Conservation (phyloP, 257 asterid species). For the Solanum chiquidenum region DNA sequence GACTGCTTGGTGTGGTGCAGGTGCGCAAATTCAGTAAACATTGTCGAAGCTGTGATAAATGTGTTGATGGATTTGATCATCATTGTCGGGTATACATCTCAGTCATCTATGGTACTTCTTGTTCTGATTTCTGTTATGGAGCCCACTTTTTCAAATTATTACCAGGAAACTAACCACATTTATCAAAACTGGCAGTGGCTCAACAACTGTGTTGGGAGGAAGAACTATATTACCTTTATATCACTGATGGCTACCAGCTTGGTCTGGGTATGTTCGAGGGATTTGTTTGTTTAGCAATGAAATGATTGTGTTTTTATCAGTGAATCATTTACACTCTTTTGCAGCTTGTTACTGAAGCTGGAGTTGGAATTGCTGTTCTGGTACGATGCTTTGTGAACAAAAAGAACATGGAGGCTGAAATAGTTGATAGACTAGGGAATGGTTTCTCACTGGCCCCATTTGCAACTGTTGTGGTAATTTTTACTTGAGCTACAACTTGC, state of each 20-base stretch:
- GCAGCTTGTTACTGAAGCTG: slow-evolving; percentile 78
- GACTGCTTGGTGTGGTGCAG: slow-evolving; percentile 23
- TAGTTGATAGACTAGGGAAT: slow-evolving; percentile 86
- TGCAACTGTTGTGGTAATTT: slow-evolving; percentile 91
- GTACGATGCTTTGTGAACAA: slow-evolving; percentile 74
- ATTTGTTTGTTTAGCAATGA: background rate
- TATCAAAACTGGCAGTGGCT: slow-evolving; percentile 66
- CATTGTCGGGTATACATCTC: slow-evolving; percentile 79
- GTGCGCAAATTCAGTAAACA: slow-evolving; percentile 96
- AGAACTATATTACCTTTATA: slow-evolving; percentile 75
- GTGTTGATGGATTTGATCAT: slow-evolving; percentile 99
- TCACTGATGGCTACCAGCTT: slow-evolving; percentile 81
- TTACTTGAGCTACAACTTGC: background rate
- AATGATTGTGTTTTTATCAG: background rate
- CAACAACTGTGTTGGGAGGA: slow-evolving; percentile 92
- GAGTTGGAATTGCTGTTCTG: slow-evolving; percentile 82
- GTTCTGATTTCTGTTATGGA: background rate
- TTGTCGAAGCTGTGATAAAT: slow-evolving; percentile 98
- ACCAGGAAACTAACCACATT: slow-evolving; percentile 21
- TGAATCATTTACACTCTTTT: slow-evolving; percentile 12
- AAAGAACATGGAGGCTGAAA: slow-evolving; percentile 70
- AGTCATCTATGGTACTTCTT: slow-evolving; percentile 4
- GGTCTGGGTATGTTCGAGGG: slow-evolving; percentile 66
- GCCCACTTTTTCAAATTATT: slow-evolving; percentile 1
- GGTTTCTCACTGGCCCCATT: slow-evolving; percentile 97